Percentiles rank a stretch among this genome's conserved stretches.
Evolutionary conservation across 257 asterid genomes (phyloP).

Genomic region (Schizonepeta tenuifolia): DNA sequence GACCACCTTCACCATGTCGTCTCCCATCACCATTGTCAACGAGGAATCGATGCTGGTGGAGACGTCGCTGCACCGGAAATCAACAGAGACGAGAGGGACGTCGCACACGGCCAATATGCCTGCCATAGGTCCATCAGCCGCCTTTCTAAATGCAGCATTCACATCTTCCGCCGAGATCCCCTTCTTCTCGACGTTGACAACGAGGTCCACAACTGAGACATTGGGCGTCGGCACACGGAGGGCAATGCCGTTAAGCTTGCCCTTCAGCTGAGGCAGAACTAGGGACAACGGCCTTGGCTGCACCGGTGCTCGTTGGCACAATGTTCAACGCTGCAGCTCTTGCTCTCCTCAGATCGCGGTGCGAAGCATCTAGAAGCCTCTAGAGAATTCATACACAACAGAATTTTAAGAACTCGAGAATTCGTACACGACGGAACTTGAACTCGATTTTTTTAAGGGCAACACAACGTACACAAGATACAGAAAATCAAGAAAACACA

Average conservation of each 20-base stretch:
- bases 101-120: conserved; percentile 85
- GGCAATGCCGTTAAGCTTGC: conserved; percentile 90
- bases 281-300: conserved; percentile 96
- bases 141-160: conserved; percentile 86
- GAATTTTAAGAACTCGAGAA: background rate
- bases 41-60: conserved; percentile 85
- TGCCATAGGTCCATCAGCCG: conserved; percentile 72
- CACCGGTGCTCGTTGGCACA: conserved; percentile 94
- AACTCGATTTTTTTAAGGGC: background rate
- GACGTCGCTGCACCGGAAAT: conserved; percentile 78
- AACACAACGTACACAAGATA: background rate
- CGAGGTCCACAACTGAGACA: conserved; percentile 92
- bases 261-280: conserved; percentile 92
- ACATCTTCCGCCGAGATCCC: conserved; percentile 82
- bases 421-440: background rate
- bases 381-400: background rate
- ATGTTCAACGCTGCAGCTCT: conserved; percentile 94
- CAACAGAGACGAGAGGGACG: conserved; percentile 71
- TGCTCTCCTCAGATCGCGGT: conserved; percentile 86
- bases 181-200: conserved; percentile 78
- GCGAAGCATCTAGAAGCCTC: conserved; percentile 96
- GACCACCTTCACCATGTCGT: conserved; percentile 95
- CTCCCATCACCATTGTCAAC: conserved; percentile 97
- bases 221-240: conserved; percentile 96
- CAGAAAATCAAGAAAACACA: background rate